Evolutionary conservation across 2,329 filamentous ascomycete genomes (phyloP).

Genomic region (Diaporthe sp.): DNA sequence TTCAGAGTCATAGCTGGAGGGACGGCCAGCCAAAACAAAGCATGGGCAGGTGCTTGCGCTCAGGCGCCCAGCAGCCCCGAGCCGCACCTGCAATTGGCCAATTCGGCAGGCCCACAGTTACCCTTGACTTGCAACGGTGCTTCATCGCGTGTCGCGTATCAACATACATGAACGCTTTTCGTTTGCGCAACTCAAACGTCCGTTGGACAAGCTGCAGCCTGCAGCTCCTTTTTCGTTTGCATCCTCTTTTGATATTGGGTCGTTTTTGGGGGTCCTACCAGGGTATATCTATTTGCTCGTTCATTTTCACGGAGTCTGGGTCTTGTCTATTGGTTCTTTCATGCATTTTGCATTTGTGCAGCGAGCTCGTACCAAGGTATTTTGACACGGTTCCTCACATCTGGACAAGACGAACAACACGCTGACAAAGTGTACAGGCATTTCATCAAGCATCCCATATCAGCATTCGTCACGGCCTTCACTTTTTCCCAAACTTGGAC

Average conservation of each 20-base stretch:
- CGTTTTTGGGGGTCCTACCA: neutral
- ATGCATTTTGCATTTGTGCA: slow-evolving; percentile 1
- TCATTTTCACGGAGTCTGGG: slow-evolving; percentile 5
- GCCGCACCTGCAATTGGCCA: neutral
- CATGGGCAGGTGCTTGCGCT: neutral
- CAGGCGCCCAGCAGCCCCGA: neutral
- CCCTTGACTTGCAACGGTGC: neutral
- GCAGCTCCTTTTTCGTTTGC: neutral
- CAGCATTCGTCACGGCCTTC: neutral
- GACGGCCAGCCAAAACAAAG: neutral
- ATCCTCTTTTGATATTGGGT: neutral
- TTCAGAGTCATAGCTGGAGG: neutral
- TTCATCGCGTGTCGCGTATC: neutral
- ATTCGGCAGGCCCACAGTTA: neutral
- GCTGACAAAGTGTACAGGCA: neutral
- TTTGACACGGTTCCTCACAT: neutral
- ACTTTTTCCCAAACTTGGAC: neutral
- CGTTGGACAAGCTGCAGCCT: neutral
- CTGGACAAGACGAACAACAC: neutral
- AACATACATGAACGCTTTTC: neutral
- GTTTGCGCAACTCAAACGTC: neutral
- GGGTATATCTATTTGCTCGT: neutral
- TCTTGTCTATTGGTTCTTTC: neutral
- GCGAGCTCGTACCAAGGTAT: neutral
- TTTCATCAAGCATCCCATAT: neutral